A percentile compares a stretch with the other conserved stretches of the same genome.
Conservation (phyloP, 306 rosid species). For the Rosa multiflora region DNA sequence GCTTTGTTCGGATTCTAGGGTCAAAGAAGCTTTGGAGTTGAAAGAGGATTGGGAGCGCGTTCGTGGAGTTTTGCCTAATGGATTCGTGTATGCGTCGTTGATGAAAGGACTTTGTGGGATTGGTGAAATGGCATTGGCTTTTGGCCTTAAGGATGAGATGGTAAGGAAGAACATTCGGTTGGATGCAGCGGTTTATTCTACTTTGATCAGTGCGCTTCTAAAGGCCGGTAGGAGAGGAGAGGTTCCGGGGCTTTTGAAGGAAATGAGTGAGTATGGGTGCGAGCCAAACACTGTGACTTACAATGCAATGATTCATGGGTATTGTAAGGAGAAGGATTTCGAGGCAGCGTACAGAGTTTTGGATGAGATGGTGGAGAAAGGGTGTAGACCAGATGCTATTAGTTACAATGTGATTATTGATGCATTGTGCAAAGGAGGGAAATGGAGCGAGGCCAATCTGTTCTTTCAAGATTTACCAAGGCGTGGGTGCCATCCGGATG, state of each 20-base stretch:
- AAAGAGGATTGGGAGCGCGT: slow-evolving; percentile 49
- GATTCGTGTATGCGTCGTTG: slow-evolving; percentile 43
- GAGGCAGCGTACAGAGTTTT: slow-evolving; percentile 49
- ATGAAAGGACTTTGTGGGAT: slow-evolving; percentile 53
- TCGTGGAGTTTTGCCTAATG: slow-evolving; percentile 44
- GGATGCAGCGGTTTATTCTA: slow-evolving; percentile 49
- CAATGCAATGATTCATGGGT: slow-evolving; percentile 66
- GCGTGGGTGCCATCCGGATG: slow-evolving; percentile 48
- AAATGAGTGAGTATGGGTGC: slow-evolving; percentile 55
- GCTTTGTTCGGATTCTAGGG: slow-evolving; percentile 39
- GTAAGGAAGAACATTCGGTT: slow-evolving; percentile 34
- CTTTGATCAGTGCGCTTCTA: slow-evolving; percentile 47
- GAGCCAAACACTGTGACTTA: slow-evolving; percentile 58
- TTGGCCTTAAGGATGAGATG: slow-evolving; percentile 72
- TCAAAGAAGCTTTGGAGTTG: slow-evolving; percentile 50
- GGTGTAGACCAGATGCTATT: slow-evolving; percentile 54
- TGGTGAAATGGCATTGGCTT: slow-evolving; percentile 50
- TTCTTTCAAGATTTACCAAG: slow-evolving; percentile 73
- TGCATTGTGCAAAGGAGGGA: slow-evolving; percentile 51
- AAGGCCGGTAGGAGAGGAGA: slow-evolving; percentile 60
- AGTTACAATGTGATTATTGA: slow-evolving; percentile 64
- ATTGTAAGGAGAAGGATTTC: slow-evolving; percentile 55
- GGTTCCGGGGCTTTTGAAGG: slow-evolving; percentile 44
- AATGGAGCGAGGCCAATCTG: slow-evolving; percentile 66
- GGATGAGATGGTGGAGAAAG: slow-evolving; percentile 57